Conservation (phyloP, 2,329 filamentous ascomycete genomes). For the Penicillium sp. region DNA sequence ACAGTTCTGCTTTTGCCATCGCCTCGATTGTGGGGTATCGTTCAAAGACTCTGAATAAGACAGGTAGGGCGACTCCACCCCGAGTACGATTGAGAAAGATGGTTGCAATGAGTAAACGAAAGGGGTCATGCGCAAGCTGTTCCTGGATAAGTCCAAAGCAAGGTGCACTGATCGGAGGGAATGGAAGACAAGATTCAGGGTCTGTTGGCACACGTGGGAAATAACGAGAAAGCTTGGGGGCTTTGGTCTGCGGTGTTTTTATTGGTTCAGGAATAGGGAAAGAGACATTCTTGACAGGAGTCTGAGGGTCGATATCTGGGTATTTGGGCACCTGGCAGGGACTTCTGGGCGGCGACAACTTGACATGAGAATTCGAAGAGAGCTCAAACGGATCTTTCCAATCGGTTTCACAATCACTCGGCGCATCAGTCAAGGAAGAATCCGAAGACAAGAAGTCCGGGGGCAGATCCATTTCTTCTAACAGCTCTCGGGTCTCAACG, state of each 20-base stretch:
- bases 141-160: constrained; percentile 82
- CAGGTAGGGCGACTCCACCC: constrained; percentile 69
- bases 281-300: constrained; percentile 3
- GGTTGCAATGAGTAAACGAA: constrained; percentile 74
- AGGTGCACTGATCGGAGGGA: constrained; percentile 61
- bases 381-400: constrained; percentile 1
- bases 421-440: constrained; percentile 36
- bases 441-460: constrained; percentile 29
- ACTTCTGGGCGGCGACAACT: neutral
- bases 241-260: constrained; percentile 12
- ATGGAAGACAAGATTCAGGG: constrained; percentile 50
- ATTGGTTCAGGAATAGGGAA: constrained; percentile 5
- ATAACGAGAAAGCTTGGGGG: constrained; percentile 41
- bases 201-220: constrained; percentile 36
- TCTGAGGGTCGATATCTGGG: neutral
- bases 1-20: constrained; percentile 56
- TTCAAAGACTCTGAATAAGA: constrained; percentile 65
- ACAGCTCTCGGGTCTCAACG: constrained; percentile 14
- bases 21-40: constrained; percentile 63
- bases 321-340: neutral
- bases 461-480: constrained; percentile 14
- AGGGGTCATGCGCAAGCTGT: constrained; percentile 68
- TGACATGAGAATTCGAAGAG: neutral
- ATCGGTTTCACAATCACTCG: constrained; percentile 28
- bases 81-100: constrained; percentile 81